phyloP scores from a whole-genome alignment of 441 rosid species.

The Euphorbia celastroides region DNA sequence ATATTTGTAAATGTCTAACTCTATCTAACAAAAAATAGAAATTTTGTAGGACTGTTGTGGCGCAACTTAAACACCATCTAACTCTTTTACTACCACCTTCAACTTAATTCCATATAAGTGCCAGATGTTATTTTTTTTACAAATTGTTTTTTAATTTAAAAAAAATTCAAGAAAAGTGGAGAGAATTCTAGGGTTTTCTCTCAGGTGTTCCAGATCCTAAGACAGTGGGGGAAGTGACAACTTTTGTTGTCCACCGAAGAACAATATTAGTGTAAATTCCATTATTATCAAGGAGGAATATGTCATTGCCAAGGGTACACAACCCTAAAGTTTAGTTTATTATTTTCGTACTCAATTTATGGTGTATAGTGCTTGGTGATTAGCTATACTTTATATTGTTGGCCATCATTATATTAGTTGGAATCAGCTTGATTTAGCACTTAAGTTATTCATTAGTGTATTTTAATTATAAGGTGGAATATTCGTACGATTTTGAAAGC shows the following conservation, averaged over 20 bases:
- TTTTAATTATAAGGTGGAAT: neutral
- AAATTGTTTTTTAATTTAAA: too few species aligned
- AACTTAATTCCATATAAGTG: too few species aligned
- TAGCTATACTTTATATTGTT: neutral
- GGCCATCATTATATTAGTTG: neutral
- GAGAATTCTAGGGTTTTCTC: conserved; percentile 22
- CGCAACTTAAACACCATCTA: too few species aligned
- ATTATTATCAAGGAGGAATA: conserved; percentile 3
- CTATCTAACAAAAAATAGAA: too few species aligned
- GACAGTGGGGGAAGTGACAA: conserved; percentile 19
- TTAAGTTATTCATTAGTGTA: neutral
- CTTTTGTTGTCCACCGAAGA: conserved; percentile 4
- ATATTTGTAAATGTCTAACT: too few species aligned
- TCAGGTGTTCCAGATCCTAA: conserved; percentile 42
- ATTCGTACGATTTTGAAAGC: neutral
- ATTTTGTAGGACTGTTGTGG: too few species aligned
- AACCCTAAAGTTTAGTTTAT: neutral
- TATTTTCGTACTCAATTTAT: neutral
- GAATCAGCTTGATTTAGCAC: neutral
- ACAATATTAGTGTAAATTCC: neutral
- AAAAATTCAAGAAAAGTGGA: conserved; percentile 12
- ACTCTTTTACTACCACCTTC: too few species aligned
- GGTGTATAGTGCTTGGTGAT: neutral
- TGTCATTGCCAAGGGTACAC: neutral
- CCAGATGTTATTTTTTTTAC: too few species aligned